Percentiles rank a stretch among this genome's conserved stretches.
These are phyloP conservation scores for Kazachstania africana DNA, from an alignment of 805 yeast species.

Conservation along the genomic window DNA sequence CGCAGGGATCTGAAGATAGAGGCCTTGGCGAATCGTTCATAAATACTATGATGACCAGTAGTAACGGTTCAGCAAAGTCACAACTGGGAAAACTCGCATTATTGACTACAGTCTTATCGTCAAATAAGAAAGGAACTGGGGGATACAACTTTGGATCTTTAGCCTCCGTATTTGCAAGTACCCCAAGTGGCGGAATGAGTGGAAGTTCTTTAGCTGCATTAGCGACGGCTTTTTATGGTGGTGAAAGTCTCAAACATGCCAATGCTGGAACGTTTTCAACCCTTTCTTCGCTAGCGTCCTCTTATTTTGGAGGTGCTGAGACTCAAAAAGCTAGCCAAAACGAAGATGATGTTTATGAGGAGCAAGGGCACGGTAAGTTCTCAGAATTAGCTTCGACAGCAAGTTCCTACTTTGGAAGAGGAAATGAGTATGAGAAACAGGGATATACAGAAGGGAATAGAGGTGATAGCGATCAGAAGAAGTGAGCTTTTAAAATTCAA, in stretches of 20 bases:
- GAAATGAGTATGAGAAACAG: too few species aligned
- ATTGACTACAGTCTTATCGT: slow-evolving; percentile 14
- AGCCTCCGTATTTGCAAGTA: slow-evolving; percentile 13
- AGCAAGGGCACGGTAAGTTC: slow-evolving; percentile 1
- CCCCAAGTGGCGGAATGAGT: slow-evolving; percentile 9
- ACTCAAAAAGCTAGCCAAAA: slow-evolving; percentile 1
- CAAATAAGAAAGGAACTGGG: slow-evolving; percentile 5
- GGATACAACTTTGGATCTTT: slow-evolving; percentile 16
- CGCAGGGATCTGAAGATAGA: too few species aligned
- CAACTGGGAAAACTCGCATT: slow-evolving; percentile 24
- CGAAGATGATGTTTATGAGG: slow-evolving; percentile 1
- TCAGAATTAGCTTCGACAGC: slow-evolving; percentile 15
- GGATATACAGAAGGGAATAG: too few species aligned
- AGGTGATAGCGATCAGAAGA: too few species aligned
- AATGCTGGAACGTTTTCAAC: slow-evolving; percentile 2
- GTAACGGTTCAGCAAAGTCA: slow-evolving; percentile 16
- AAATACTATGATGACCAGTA: slow-evolving; percentile 11
- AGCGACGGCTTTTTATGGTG: slow-evolving; percentile 18
- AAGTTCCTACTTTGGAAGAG: slow-evolving; percentile 6
- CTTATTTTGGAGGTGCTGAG: slow-evolving; percentile 1
- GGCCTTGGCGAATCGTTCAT: slow-evolving; percentile 15
- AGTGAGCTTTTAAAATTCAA: too few species aligned
- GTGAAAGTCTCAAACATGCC: slow-evolving; percentile 2
- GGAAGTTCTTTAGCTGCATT: slow-evolving; percentile 14
- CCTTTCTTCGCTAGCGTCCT: neutral